Evolutionary conservation across 2,329 filamentous ascomycete species (phyloP).

Genomic region (Thelonectria olida): DNA sequence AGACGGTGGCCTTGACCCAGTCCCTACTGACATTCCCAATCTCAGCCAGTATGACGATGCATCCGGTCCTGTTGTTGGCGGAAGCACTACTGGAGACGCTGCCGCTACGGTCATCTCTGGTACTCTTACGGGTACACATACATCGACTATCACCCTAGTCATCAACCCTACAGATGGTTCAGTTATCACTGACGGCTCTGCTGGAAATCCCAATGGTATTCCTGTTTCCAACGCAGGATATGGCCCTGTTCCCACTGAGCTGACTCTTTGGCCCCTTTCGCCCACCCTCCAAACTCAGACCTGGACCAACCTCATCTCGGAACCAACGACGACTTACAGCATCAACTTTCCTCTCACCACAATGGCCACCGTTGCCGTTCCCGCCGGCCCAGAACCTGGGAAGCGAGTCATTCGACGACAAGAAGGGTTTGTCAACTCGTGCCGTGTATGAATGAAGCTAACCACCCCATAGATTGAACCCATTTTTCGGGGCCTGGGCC

Average conservation of each 20-base stretch:
- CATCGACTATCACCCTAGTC: conserved; percentile 37
- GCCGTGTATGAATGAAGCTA: not conserved
- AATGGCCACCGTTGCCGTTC: conserved; percentile 45
- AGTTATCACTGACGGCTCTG: conserved; percentile 30
- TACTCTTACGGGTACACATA: conserved; percentile 35
- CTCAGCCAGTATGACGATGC: conserved; percentile 40
- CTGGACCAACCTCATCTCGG: conserved; percentile 51
- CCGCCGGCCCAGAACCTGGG: conserved; percentile 16
- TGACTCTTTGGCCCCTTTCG: conserved; percentile 36
- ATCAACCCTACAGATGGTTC: conserved; percentile 34
- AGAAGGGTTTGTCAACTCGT: conserved; percentile 35
- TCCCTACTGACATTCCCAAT: conserved; percentile 27
- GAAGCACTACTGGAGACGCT: conserved; percentile 28
- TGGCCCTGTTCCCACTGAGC: conserved; percentile 31
- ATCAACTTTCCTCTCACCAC: conserved; percentile 51
- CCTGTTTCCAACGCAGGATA: conserved; percentile 34
- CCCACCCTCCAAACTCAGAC: conserved; percentile 47
- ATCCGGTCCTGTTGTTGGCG: conserved; percentile 32
- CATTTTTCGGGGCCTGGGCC: conserved; percentile 34
- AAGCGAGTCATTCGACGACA: conserved; percentile 43
- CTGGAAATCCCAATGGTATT: conserved; percentile 24
- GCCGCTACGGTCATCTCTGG: conserved; percentile 24
- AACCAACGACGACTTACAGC: conserved; percentile 52
- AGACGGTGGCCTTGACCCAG: conserved; percentile 13
- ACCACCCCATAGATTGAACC: conserved; percentile 30